Percentiles rank a stretch among this genome's conserved stretches.
Conservation (phyloP, 495 filamentous ascomycete genomes). For the Penicillium paradoxum region DNA sequence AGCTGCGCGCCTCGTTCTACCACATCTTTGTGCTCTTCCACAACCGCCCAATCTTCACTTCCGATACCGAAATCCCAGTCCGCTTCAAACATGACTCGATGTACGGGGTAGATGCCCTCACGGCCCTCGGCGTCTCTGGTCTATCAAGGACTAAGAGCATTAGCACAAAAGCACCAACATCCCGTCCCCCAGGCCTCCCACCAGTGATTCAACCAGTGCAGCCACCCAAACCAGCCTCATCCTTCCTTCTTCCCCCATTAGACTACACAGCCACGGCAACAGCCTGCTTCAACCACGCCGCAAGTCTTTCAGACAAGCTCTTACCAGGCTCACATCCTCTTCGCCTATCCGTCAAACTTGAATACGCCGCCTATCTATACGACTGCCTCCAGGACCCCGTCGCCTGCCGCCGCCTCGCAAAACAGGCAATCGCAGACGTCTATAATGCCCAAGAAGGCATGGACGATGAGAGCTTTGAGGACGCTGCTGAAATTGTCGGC, state of each 20-base stretch:
- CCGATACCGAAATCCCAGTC: constrained; percentile 35
- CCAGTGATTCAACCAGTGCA: constrained; percentile 29
- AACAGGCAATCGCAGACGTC: constrained; percentile 80
- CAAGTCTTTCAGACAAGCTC: constrained; percentile 63
- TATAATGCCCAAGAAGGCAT: constrained; percentile 88
- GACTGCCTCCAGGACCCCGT: constrained; percentile 84
- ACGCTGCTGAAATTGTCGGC: constrained; percentile 69
- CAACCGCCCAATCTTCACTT: constrained; percentile 60
- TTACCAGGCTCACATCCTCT: constrained; percentile 87
- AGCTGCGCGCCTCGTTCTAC: constrained; percentile 88
- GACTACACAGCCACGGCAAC: constrained; percentile 82
- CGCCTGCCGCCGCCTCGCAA: constrained; percentile 67
- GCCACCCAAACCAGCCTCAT: constrained; percentile 44
- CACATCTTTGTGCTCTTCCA: constrained; percentile 97
- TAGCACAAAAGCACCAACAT: background rate
- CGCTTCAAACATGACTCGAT: constrained; percentile 26
- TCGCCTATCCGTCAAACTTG: constrained; percentile 83
- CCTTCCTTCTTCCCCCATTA: constrained; percentile 70
- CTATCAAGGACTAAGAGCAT: constrained; percentile 4
- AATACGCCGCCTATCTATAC: constrained; percentile 92
- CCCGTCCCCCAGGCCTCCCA: constrained; percentile 38
- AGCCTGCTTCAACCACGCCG: constrained; percentile 73
- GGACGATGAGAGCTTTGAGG: constrained; percentile 83
- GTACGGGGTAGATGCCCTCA: constrained; percentile 19
- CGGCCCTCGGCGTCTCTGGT: background rate